Conservation (phyloP, 495 filamentous ascomycete species). For the Penicillium waksmanii region DNA sequence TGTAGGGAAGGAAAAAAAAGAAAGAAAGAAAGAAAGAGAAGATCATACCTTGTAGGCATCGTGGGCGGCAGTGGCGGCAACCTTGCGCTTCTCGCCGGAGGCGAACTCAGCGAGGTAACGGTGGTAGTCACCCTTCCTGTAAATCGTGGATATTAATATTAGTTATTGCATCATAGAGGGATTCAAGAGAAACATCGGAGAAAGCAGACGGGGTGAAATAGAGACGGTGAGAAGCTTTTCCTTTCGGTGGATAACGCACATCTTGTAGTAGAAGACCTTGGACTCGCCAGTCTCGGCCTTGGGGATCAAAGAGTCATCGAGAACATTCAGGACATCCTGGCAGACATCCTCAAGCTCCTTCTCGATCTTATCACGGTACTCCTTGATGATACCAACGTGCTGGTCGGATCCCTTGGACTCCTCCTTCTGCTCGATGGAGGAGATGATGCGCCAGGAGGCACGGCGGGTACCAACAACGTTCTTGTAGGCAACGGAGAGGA, state of each 20-base stretch:
- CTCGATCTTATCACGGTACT: conserved; percentile 99
- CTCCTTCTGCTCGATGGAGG: conserved; percentile 99
- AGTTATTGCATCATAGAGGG: neutral
- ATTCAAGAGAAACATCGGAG: neutral
- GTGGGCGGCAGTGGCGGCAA: conserved; percentile 91
- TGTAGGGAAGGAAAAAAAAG: conserved; percentile 1
- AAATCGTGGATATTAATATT: conserved; percentile 18
- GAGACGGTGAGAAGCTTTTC: neutral
- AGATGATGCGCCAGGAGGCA: conserved; percentile 99
- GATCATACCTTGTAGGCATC: conserved; percentile 96
- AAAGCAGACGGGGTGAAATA: neutral
- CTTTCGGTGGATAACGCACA: conserved; percentile 60
- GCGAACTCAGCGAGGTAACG: conserved; percentile 99
- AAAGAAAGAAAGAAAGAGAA: conserved; percentile 14
- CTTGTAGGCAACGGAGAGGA: conserved; percentile 99
- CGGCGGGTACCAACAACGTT: conserved; percentile 98
- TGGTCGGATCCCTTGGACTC: conserved; percentile 98
- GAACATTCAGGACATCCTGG: conserved; percentile 96
- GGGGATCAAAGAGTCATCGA: conserved; percentile 94
- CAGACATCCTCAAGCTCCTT: conserved; percentile 96
- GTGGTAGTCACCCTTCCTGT: conserved; percentile 99
- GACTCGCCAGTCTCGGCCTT: conserved; percentile 98
- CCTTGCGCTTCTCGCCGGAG: conserved; percentile 98
- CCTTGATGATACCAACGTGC: conserved; percentile 93
- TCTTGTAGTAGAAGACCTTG: conserved; percentile 99